phyloP scores from a whole-genome alignment of 768 basidiomycete species.

The Calvatia gigantea region DNA sequence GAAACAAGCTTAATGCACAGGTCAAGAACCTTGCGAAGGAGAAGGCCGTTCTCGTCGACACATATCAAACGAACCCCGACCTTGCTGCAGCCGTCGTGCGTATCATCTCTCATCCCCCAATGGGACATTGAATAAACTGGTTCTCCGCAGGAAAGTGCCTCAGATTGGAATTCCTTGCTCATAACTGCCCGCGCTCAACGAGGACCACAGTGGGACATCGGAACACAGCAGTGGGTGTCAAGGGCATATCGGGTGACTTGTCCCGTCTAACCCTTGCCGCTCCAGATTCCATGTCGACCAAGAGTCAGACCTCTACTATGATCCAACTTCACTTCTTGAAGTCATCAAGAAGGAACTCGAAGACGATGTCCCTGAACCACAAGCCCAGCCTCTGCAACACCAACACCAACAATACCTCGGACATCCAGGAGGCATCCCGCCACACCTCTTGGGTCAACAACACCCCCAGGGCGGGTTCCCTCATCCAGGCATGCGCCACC shows the following conservation, averaged over 20 bases:
- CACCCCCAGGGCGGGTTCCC: constrained; percentile 16
- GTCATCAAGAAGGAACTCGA: constrained; percentile 46
- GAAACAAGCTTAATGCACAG: constrained; percentile 55
- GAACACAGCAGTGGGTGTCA: constrained; percentile 80
- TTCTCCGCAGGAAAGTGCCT: constrained; percentile 60
- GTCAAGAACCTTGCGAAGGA: constrained; percentile 53
- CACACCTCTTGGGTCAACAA: constrained; percentile 18
- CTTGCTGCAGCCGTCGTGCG: constrained; percentile 66
- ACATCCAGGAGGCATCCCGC: constrained; percentile 19
- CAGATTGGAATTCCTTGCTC: constrained; percentile 83
- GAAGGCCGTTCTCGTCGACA: constrained; percentile 49
- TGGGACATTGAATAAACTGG: background rate
- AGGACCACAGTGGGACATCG: constrained; percentile 86
- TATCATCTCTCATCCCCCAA: constrained; percentile 15
- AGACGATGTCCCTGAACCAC: constrained; percentile 26
- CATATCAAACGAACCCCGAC: constrained; percentile 61
- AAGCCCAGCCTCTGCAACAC: constrained; percentile 22
- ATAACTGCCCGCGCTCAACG: constrained; percentile 76
- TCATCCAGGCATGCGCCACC: constrained; percentile 23
- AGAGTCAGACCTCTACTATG: constrained; percentile 69
- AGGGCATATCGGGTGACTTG: background rate
- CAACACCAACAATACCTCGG: constrained; percentile 27
- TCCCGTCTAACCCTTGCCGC: background rate
- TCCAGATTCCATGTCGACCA: constrained; percentile 73
- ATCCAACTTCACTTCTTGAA: constrained; percentile 59